Evolutionary conservation across 2,329 filamentous ascomycete species (phyloP), one percentile per base, ranked within the genome.

Genomic region (Colletotrichum shisoi): DNA sequence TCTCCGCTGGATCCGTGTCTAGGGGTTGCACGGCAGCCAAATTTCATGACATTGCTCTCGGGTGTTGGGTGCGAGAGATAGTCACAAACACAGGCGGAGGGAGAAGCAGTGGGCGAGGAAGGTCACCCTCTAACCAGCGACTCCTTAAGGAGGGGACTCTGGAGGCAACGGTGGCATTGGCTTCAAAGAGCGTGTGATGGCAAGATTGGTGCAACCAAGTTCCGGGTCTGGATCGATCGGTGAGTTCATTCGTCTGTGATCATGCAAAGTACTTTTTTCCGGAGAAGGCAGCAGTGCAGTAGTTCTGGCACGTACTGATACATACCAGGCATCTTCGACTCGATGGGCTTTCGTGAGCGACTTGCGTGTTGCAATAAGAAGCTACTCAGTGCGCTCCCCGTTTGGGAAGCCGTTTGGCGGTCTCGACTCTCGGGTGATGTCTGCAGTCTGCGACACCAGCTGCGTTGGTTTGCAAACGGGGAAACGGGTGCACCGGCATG

Each of bases 221-320:
- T 15, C 7, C 24, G 21, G 19, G 34, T 11, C 19, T 31, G 34
- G 44, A 4, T 6, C 37, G 44, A 4, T 6, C 37, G 45, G 44
- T 15, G 45, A 49, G n/a, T 19, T 15, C 17, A 3, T 7, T 48
- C 21, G 51, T 31, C 37, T 53, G 59, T 53, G 37, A 12, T 52
- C n/a, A 67, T 52, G 48, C 54, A 53, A 13, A 49, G 53, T 37
- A 58, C 53, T 12, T 58, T 8, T 37, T 9, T 34, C 13, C 21
- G 40, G 34, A 17, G n/a, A 19, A 49, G 27, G 57, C 27, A 9
- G 21, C 8, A 34, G n/a, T 27, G 24, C 19, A 45, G 59, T 40
- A 48, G 45, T 19, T 19, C 31, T 39, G 34, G 2, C 31, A 34
- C 8, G 31, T 34, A 9, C 31, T 8, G 31, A 34, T 34, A 21